Base-by-base conservation (phyloP, 2,329 filamentous ascomycete species). In the Alternaria brassicae region DNA sequence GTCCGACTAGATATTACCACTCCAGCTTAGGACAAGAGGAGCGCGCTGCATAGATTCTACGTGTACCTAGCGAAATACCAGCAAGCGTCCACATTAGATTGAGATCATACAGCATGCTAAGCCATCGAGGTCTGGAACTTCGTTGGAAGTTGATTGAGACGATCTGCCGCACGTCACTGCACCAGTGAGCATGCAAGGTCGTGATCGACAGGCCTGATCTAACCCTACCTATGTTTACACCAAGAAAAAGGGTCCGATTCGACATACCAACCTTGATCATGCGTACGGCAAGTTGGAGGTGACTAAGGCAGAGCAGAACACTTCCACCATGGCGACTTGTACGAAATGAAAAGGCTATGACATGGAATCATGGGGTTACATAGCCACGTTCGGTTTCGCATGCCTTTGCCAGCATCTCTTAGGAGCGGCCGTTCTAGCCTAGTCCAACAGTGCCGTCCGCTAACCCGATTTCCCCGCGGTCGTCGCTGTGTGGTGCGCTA, bases 401-500 rank as follows among this genome's bases (percentile, higher is more conserved):
- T 67, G 53, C 60, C 58, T 67, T 58, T 48, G 63, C 50, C 62
- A 67, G 70, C 59, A 66, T 65, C 62, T 70, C 66, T 64, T 69
- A 50, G 67, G 65, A 66, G 67, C 61, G 63, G 63, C 72, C 68
- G 66, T 69, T 64, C 66, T 67, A 65, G 70, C 58, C 66, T 69
- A 70, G 66, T 69, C 63, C 62, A 68, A 66, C 52, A 66, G 56
- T 68, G 63, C 67, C 63, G 65, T 64, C 65, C 62, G 56, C 64
- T 66, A 64, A 69, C 62, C 72, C 72, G 70, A 66, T 69, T 73
- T 74, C 73, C 73, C 74, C 72, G 70, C 73, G 66, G 69, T 71
- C 51, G 60, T 68, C 69, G 63, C 58, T 68, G 48, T 60, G 51
- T 74, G 72, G 69, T 72, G 69, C 72, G 67, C 73, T 75, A 75